Conservation (phyloP, 1,139 yeast species). For the Schwanniomyces etchellsii region DNA sequence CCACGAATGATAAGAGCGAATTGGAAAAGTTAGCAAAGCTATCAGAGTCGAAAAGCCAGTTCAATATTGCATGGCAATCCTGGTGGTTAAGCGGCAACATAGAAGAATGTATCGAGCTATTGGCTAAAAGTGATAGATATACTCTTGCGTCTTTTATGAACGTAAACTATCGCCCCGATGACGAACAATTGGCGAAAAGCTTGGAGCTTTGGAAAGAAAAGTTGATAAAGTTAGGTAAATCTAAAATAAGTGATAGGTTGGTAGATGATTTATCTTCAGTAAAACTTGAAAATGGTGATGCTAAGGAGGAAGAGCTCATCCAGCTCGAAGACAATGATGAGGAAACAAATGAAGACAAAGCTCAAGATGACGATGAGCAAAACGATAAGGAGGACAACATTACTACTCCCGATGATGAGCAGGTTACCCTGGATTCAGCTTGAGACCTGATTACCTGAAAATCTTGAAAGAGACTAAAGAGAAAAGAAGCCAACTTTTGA, state of each 20-base stretch:
- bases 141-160: constrained; percentile 86
- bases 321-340: constrained; percentile 6
- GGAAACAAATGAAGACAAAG: constrained; percentile 9
- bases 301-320: constrained; percentile 8
- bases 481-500: too few relatives aligned
- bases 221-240: constrained; percentile 47
- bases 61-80: constrained; percentile 88
- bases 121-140: constrained; percentile 63
- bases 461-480: too few relatives aligned
- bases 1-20: constrained; percentile 64
- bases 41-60: constrained; percentile 69
- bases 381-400: constrained; percentile 13
- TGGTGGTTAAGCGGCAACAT: constrained; percentile 82
- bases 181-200: constrained; percentile 33
- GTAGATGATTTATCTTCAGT: constrained; percentile 32
- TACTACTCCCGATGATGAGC: constrained; percentile 10
- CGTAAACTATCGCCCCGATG: constrained; percentile 58
- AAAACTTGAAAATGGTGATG: constrained; percentile 22
- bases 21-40: constrained; percentile 56
- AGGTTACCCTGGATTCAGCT: constrained; percentile 10
- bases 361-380: constrained; percentile 9
- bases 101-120: constrained; percentile 56
- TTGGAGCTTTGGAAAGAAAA: constrained; percentile 64
- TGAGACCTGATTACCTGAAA: too few relatives aligned
- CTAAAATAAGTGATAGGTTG: constrained; percentile 57